Conservation (phyloP, 208 protist genomes). For the Borovskyia barvae region DNA sequence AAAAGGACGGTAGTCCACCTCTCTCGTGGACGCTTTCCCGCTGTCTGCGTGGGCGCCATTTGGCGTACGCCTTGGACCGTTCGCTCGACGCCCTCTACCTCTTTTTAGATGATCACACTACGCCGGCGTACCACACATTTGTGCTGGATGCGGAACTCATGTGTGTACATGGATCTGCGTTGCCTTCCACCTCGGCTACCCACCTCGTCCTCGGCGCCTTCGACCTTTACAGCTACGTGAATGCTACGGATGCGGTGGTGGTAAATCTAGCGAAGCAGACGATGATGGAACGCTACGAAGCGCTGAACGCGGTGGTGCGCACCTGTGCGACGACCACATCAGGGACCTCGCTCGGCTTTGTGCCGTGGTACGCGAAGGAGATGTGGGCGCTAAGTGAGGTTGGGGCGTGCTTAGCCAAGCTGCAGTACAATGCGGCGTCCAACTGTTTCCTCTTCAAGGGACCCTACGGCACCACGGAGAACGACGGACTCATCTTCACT, state of each 20-base stretch:
- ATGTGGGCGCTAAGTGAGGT: constrained; percentile 52
- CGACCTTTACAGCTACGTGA: constrained; percentile 39
- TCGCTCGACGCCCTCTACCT: constrained; percentile 55
- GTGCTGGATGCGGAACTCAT: constrained; percentile 73
- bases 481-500: constrained; percentile 84
- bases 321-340: constrained; percentile 8
- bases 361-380: constrained; percentile 61
- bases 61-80: constrained; percentile 56
- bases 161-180: constrained; percentile 10
- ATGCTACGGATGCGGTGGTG: constrained; percentile 4
- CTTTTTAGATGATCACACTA: constrained; percentile 32
- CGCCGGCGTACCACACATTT: constrained; percentile 17
- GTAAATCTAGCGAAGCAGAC: constrained; percentile 9
- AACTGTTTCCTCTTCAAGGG: constrained; percentile 45
- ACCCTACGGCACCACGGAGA: constrained; percentile 45
- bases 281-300: constrained; percentile 43
- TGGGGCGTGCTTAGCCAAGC: constrained; percentile 25
- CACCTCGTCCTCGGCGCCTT: constrained; percentile 50
- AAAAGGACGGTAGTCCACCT: no score
- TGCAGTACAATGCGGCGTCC: constrained; percentile 17
- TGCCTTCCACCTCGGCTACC: not conserved
- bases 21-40: constrained; percentile 5
- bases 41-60: constrained; percentile 13
- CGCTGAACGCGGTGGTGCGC: constrained; percentile 27
- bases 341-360: not conserved